phyloP scores from a whole-genome alignment of 768 basidiomycete species.

The Podaxis pistillaris region DNA sequence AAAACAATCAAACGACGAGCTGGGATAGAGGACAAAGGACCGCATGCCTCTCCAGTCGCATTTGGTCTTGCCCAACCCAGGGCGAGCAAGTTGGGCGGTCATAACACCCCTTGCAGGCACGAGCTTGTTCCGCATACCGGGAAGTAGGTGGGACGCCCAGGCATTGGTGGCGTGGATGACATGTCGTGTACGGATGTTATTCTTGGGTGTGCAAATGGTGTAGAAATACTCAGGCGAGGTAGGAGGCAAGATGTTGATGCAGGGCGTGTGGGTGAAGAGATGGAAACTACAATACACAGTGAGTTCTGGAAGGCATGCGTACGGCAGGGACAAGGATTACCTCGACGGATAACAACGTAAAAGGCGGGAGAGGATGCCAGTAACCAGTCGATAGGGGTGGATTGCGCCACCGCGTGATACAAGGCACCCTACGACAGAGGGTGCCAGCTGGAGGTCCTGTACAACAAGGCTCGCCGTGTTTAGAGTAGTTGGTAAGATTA shows the following conservation, averaged over 20 bases:
- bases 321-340: conserved; percentile 30
- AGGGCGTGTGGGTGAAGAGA: conserved; percentile 61
- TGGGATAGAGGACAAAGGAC: conserved; percentile 59
- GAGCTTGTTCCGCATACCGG: conserved; percentile 59
- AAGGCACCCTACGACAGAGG: conserved; percentile 47
- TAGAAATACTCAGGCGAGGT: conserved; percentile 32
- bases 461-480: not conserved
- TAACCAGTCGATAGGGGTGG: conserved; percentile 71
- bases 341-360: conserved; percentile 45
- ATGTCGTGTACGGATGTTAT: conserved; percentile 54
- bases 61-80: conserved; percentile 22
- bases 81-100: conserved; percentile 62
- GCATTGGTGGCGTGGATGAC: conserved; percentile 86
- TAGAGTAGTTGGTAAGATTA: not conserved
- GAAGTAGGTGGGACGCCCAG: conserved; percentile 72
- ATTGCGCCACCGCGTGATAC: conserved; percentile 56
- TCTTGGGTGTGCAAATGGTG: conserved; percentile 59
- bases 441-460: conserved; percentile 51
- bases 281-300: conserved; percentile 42
- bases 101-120: conserved; percentile 59
- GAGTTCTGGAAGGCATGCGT: conserved; percentile 3
- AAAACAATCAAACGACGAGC: conserved; percentile 36
- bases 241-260: conserved; percentile 42
- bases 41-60: conserved; percentile 39
- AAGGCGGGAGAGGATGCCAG: conserved; percentile 53